These are phyloP conservation scores for Meripilus lineatus DNA, from an alignment of 1,284 basidiomycete species.

Conservation along the genomic window DNA sequence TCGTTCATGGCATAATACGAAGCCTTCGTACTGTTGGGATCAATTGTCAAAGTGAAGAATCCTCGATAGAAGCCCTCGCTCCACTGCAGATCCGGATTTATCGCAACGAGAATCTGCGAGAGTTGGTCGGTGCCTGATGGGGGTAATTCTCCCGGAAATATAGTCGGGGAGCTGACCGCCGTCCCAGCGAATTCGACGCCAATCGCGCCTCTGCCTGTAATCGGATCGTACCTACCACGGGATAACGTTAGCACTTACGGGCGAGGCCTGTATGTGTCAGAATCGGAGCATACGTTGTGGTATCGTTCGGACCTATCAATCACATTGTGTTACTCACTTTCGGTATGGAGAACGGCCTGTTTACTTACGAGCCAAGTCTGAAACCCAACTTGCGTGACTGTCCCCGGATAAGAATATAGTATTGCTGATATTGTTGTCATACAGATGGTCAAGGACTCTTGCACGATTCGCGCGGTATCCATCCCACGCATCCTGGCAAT, in stretches of 20 bases:
- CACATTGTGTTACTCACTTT: background rate
- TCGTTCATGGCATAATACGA: conserved; percentile 59
- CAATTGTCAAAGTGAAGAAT: conserved; percentile 53
- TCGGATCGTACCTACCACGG: conserved; percentile 44
- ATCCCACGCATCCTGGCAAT: conserved; percentile 53
- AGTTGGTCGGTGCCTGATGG: conserved; percentile 38
- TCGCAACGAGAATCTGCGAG: conserved; percentile 36
- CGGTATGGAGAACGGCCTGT: background rate
- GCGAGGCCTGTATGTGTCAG: background rate
- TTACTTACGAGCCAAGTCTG: conserved; percentile 47
- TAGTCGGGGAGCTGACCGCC: conserved; percentile 51
- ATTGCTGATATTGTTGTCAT: conserved; percentile 50
- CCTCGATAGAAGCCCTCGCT: conserved; percentile 61
- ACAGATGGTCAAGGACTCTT: conserved; percentile 53
- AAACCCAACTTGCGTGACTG: conserved; percentile 63
- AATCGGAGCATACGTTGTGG: conserved; percentile 36
- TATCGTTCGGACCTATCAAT: conserved; percentile 42
- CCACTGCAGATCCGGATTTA: conserved; percentile 56
- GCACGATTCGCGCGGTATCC: conserved; percentile 56
- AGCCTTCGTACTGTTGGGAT: conserved; percentile 42
- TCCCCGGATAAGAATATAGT: conserved; percentile 59
- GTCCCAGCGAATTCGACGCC: conserved; percentile 69
- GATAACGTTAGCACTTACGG: too few species aligned
- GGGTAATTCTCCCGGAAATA: conserved; percentile 35
- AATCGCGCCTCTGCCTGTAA: conserved; percentile 48